Percentiles rank a stretch among this genome's conserved stretches.
Conservation (phyloP, 2,329 filamentous ascomycete genomes). For the Talaromyces sp. region DNA sequence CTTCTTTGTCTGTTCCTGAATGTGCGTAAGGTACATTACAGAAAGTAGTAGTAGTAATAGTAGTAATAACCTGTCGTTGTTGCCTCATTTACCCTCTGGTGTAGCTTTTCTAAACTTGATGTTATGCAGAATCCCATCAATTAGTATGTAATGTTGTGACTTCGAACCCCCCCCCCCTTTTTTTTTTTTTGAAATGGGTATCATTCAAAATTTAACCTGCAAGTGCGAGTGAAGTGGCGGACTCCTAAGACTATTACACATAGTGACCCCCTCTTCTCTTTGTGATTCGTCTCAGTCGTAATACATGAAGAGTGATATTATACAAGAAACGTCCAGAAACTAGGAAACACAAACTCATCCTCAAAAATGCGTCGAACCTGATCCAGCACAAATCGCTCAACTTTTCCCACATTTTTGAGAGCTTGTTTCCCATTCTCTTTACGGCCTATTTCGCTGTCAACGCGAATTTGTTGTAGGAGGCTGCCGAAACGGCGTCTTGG, state of each 20-base stretch:
- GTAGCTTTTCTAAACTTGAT: no score
- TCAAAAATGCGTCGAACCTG: constrained; percentile 97
- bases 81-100: no score
- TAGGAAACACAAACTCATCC: constrained; percentile 97
- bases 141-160: no score
- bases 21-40: neutral
- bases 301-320: constrained; percentile 34
- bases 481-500: constrained; percentile 42
- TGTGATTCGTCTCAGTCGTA: neutral
- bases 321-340: constrained; percentile 96
- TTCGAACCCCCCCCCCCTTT: no score
- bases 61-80: no score
- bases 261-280: neutral
- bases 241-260: neutral
- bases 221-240: neutral
- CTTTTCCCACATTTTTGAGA: constrained; percentile 96
- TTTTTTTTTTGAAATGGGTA: neutral
- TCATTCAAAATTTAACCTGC: neutral
- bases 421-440: constrained; percentile 89
- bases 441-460: constrained; percentile 96
- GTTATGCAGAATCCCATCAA: no score
- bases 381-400: constrained; percentile 94
- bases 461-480: constrained; percentile 84
- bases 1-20: neutral
- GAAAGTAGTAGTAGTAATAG: no score